Conservation (phyloP, 169 alveolate genomes). For the Plasmodium billcollinsi region DNA sequence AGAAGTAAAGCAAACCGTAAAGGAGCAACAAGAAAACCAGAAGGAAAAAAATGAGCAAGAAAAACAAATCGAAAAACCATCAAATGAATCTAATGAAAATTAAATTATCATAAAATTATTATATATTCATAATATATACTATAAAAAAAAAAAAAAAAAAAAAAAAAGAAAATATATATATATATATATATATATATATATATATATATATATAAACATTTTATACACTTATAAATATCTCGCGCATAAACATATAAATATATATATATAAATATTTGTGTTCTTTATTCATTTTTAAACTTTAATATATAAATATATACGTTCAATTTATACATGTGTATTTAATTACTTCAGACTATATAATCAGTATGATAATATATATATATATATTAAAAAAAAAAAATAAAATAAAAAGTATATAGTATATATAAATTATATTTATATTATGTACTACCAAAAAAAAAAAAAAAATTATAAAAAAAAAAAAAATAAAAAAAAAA, state of each 20-base stretch:
- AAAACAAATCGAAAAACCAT: no score
- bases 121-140: no score
- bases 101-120: no score
- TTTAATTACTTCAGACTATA: conserved; percentile 3
- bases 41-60: no score
- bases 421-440: no score
- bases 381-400: conserved; percentile 16
- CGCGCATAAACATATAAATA: not conserved
- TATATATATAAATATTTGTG: not conserved
- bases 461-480: not conserved
- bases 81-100: no score
- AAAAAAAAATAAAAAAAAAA: not conserved
- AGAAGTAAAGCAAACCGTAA: conserved; percentile 2
- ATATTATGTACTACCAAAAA: no score
- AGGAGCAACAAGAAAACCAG: not conserved
- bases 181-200: no score
- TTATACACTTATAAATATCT: not conserved
- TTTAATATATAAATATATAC: conserved; percentile 7
- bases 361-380: conserved; percentile 5
- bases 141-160: no score
- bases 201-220: no score
- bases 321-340: conserved; percentile 31
- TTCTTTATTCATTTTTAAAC: conserved; percentile 20
- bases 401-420: not conserved
- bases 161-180: no score